Evolutionary conservation across 768 basidiomycete genomes (phyloP).

Genomic region (Calvatia gigantea): DNA sequence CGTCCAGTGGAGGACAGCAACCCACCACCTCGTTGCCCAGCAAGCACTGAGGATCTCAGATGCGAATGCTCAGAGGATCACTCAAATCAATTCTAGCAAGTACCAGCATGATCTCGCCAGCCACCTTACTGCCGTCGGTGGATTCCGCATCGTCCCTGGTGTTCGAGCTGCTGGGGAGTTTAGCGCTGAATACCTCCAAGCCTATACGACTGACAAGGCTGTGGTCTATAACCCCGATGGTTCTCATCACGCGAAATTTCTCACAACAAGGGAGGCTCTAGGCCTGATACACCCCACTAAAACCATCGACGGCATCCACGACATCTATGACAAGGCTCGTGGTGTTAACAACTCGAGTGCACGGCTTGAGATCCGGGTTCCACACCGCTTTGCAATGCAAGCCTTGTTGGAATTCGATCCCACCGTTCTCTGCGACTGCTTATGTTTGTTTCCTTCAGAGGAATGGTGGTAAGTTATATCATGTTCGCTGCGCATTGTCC

Average conservation of each 20-base stretch:
- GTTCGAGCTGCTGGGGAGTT: constrained; percentile 13
- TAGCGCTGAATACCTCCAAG: constrained; percentile 23
- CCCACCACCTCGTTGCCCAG: constrained; percentile 22
- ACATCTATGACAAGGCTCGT: constrained; percentile 18
- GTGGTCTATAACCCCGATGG: constrained; percentile 17
- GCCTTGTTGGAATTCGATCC: not conserved
- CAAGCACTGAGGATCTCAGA: constrained; percentile 13
- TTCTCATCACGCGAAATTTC: constrained; percentile 17
- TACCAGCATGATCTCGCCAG: constrained; percentile 24
- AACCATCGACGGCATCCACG: constrained; percentile 17
- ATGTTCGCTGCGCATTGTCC: not conserved
- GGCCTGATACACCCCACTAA: not conserved
- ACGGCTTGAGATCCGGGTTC: constrained; percentile 25
- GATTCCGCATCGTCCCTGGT: constrained; percentile 26
- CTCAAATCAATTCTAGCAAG: constrained; percentile 16
- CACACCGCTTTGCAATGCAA: constrained; percentile 10
- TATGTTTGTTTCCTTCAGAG: constrained; percentile 13
- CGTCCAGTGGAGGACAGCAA: constrained; percentile 28
- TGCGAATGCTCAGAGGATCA: constrained; percentile 18
- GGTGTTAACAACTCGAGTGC: constrained; percentile 19
- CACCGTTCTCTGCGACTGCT: not conserved
- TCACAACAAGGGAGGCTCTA: constrained; percentile 18
- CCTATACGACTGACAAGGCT: constrained; percentile 32
- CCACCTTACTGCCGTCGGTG: constrained; percentile 26
- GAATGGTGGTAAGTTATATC: constrained; percentile 19